phyloP scores from a whole-genome alignment of 2,329 filamentous ascomycete species.

The Trichoderma polysporum region DNA sequence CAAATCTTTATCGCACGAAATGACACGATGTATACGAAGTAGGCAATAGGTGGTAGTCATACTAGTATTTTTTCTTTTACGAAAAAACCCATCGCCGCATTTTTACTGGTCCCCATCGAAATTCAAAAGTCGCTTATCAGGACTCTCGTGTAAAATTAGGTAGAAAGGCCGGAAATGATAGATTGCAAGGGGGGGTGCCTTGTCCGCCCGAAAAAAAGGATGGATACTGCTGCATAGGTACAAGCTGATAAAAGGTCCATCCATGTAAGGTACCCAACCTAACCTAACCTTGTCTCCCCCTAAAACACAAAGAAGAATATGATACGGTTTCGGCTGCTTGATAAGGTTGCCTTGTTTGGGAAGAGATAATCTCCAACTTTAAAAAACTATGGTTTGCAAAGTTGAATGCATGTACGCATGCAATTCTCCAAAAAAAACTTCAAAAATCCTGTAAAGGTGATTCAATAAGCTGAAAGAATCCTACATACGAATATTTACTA shows the following conservation, averaged over 20 bases:
- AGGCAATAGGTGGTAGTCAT: neutral
- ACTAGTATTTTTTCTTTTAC: neutral
- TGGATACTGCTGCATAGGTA: no score
- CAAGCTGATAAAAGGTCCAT: slow-evolving; percentile 1
- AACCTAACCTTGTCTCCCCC: neutral
- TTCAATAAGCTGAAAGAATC: no score
- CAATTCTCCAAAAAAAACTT: no score
- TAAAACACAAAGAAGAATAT: neutral
- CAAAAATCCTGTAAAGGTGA: no score
- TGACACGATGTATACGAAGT: neutral
- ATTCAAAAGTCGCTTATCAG: neutral
- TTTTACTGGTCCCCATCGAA: neutral
- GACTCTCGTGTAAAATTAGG: neutral
- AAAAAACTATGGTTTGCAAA: neutral
- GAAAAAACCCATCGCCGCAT: neutral
- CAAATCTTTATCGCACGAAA: neutral
- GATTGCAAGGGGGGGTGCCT: neutral
- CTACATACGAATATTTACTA: no score
- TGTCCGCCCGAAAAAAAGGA: neutral
- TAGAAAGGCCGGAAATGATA: neutral
- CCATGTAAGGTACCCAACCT: neutral
- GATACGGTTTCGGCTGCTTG: neutral
- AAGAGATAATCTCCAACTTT: slow-evolving; percentile 2
- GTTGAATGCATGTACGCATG: neutral
- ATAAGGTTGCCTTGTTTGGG: neutral